Conservation (phyloP, 768 basidiomycete species). For the Termitomyces sp. region DNA sequence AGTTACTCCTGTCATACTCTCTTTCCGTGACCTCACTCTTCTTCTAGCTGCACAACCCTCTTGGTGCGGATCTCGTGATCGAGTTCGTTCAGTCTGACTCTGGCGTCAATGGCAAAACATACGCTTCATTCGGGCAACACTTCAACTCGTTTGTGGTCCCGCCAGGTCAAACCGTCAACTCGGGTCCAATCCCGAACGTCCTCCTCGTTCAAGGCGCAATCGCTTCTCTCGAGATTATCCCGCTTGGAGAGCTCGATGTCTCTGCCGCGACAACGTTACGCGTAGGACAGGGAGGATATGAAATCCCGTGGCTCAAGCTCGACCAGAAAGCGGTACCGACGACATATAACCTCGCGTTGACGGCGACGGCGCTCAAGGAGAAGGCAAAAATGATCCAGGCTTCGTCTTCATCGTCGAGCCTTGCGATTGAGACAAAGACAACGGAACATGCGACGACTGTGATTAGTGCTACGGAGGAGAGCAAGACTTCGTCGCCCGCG, state of each 20-base stretch:
- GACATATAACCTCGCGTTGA: slow-evolving; percentile 35
- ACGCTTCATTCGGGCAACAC: slow-evolving; percentile 53
- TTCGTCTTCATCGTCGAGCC: neutral
- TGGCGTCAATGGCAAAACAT: slow-evolving; percentile 47
- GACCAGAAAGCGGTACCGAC: slow-evolving; percentile 52
- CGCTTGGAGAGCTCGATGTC: slow-evolving; percentile 52
- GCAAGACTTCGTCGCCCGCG: neutral
- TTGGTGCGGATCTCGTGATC: slow-evolving; percentile 54
- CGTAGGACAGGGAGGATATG: slow-evolving; percentile 53
- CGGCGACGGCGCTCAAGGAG: slow-evolving; percentile 14
- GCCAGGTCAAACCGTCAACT: slow-evolving; percentile 55
- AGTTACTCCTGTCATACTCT: slow-evolving; percentile 14
- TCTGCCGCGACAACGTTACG: slow-evolving; percentile 42
- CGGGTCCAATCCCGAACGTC: slow-evolving; percentile 56
- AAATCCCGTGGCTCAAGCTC: slow-evolving; percentile 63
- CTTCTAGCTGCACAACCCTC: slow-evolving; percentile 48
- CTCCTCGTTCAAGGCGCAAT: slow-evolving; percentile 56
- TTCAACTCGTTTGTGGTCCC: slow-evolving; percentile 58
- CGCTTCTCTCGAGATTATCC: slow-evolving; percentile 54
- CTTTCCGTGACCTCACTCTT: neutral
- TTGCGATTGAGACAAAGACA: neutral
- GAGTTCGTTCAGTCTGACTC: slow-evolving; percentile 55
- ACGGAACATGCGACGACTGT: neutral
- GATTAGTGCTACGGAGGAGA: neutral
- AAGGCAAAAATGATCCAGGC: slow-evolving; percentile 18